phyloP scores from a whole-genome alignment of 1,139 yeast genomes.

The Geotrichum aggregatum region DNA sequence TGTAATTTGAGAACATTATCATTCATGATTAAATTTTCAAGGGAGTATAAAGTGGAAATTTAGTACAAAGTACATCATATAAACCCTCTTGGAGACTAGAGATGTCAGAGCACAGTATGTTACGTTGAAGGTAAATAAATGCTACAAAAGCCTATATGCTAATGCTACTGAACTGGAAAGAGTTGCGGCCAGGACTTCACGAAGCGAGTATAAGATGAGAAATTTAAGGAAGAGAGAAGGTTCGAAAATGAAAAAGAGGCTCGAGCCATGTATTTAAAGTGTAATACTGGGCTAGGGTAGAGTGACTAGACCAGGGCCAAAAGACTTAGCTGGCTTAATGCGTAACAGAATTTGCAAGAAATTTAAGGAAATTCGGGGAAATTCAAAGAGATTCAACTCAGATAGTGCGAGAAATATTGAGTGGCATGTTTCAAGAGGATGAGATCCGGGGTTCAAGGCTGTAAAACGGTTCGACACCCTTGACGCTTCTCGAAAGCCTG shows the following conservation, averaged over 20 bases:
- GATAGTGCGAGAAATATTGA: too few species aligned
- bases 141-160: not conserved
- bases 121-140: slow-evolving; percentile 2
- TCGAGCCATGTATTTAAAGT: not conserved
- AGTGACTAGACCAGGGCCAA: not conserved
- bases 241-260: not conserved
- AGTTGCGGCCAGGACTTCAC: not conserved
- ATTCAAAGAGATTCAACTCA: too few species aligned
- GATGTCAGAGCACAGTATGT: not conserved
- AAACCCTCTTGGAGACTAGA: not conserved
- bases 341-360: not conserved
- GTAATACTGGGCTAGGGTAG: not conserved
- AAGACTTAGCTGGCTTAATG: not conserved
- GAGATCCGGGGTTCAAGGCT: too few species aligned
- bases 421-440: too few species aligned
- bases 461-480: too few species aligned
- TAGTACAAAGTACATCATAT: slow-evolving; percentile 2
- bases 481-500: too few species aligned
- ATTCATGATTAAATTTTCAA: not conserved
- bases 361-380: not conserved
- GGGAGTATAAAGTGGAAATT: not conserved
- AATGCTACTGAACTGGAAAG: not conserved
- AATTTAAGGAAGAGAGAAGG: not conserved
- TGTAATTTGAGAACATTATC: not conserved
- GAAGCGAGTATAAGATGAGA: not conserved